Conservation (phyloP, 495 filamentous ascomycete genomes). For the Xylaria venustula region DNA sequence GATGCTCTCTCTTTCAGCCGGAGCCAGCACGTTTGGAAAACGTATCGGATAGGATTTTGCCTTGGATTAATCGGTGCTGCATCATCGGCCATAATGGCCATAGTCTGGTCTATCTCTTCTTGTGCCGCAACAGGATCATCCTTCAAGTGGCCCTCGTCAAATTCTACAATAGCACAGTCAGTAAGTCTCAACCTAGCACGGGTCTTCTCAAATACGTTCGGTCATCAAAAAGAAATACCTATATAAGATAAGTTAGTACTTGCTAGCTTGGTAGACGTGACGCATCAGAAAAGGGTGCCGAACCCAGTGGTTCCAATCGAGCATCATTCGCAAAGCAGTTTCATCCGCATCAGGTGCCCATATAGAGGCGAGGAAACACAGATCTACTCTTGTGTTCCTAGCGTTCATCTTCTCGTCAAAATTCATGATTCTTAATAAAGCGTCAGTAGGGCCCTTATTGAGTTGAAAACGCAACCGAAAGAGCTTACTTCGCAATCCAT, state of each 20-base stretch:
- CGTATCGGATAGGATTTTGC: background rate
- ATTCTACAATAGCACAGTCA: background rate
- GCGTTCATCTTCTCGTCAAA: background rate
- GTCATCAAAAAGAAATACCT: background rate
- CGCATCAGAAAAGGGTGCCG: background rate
- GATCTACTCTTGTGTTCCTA: background rate
- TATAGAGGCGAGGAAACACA: conserved; percentile 7
- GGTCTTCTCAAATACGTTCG: background rate
- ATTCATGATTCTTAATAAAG: background rate
- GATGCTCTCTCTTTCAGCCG: background rate
- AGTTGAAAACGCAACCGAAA: background rate
- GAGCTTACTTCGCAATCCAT: conserved; percentile 11
- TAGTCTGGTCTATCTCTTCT: background rate
- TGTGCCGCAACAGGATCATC: background rate
- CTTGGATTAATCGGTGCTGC: background rate
- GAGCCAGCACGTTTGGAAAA: background rate
- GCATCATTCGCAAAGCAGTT: conserved; percentile 4
- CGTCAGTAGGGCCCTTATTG: background rate
- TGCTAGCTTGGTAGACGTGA: background rate
- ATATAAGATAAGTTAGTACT: background rate
- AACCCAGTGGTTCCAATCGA: conserved; percentile 14
- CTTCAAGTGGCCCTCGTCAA: background rate
- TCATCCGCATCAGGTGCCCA: conserved; percentile 10
- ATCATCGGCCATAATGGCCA: background rate
- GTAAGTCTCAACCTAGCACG: background rate